A percentile compares a stretch with the other conserved stretches of the same genome.
Evolutionary conservation across 2,329 filamentous ascomycete genomes (phyloP).

Genomic region (Cladophialophora bantiana): DNA sequence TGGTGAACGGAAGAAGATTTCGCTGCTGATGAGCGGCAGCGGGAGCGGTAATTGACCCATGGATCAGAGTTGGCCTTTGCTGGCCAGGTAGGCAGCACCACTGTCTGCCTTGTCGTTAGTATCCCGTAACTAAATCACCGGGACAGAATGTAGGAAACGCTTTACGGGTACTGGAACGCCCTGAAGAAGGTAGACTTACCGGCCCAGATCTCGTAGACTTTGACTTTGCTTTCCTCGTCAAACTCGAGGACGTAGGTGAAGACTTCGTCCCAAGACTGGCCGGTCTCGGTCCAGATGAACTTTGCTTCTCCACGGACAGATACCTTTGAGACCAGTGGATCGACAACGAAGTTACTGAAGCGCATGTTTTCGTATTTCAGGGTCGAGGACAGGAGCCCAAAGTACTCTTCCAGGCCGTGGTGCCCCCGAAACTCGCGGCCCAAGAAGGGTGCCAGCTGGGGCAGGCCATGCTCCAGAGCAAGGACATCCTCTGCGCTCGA

Average conservation of each 20-base stretch:
- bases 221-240: slow-evolving; percentile 47
- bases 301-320: slow-evolving; percentile 46
- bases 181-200: neutral
- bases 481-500: slow-evolving; percentile 42
- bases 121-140: neutral
- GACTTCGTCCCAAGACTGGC: slow-evolving; percentile 51
- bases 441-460: slow-evolving; percentile 51
- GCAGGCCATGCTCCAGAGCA: slow-evolving; percentile 52
- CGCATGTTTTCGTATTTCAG: slow-evolving; percentile 48
- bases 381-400: slow-evolving; percentile 44
- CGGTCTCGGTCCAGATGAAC: slow-evolving; percentile 47
- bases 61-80: slow-evolving; percentile 35
- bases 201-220: slow-evolving; percentile 53
- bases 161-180: neutral
- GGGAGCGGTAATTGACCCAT: neutral
- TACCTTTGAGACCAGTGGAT: slow-evolving; percentile 45
- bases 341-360: slow-evolving; percentile 51
- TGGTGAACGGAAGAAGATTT: neutral
- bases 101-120: slow-evolving; percentile 44
- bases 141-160: neutral
- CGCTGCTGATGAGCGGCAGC: neutral
- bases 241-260: slow-evolving; percentile 51
- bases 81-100: slow-evolving; percentile 53
- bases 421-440: slow-evolving; percentile 50
- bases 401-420: slow-evolving; percentile 48